Evolutionary conservation across 2,329 filamentous ascomycete species (phyloP), one percentile per base, ranked within the genome.

Genomic region (Fusarium torulosum): DNA sequence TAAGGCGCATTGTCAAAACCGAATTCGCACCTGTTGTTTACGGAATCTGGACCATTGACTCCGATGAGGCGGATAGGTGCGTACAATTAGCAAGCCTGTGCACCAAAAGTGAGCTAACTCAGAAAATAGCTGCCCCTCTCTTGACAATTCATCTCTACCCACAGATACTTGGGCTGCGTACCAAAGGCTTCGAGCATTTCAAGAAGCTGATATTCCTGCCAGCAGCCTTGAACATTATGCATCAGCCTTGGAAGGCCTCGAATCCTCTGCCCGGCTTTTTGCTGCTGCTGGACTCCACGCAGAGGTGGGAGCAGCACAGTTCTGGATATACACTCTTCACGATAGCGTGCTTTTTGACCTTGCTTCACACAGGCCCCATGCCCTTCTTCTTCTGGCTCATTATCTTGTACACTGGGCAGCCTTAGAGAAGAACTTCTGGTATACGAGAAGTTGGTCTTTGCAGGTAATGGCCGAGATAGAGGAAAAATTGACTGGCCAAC

Each of bases 281-380:
- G 65, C 69, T 4, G 52, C 65, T 17, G 70, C 72, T 8, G 74
- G 75, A 2, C 27, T 61, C 7, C 52, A 74, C n/a, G n/a, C 58
- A 6, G 75, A 77, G 27, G 27, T 59, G 0, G 72, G 70, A 4
- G 66, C 70, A 7, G 47, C 64, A 8, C 19, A 72, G 2, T 67
- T 71, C 19, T 76, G 75, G 71, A 53, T 73, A n/a, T 76, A 76
- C 50, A 47, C 59, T 2, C 51, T 74, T 5, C 51, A 67, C 10
- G 73, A 75, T 10, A 69, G 63, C 21, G 53, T 77, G 33, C 52
- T 76, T 21, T 37, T 68, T n/a, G 75, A 77, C 53, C 59, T 77
- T 10, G 54, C 58, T 10, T 59, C 70, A 4, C 54, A 61, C 8
- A 70, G 54, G 3, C 72, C 73, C 2, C 70, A 73, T 17, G 72